Conservation (phyloP, 768 basidiomycete species). For the Leccinellum rugosiceps region DNA sequence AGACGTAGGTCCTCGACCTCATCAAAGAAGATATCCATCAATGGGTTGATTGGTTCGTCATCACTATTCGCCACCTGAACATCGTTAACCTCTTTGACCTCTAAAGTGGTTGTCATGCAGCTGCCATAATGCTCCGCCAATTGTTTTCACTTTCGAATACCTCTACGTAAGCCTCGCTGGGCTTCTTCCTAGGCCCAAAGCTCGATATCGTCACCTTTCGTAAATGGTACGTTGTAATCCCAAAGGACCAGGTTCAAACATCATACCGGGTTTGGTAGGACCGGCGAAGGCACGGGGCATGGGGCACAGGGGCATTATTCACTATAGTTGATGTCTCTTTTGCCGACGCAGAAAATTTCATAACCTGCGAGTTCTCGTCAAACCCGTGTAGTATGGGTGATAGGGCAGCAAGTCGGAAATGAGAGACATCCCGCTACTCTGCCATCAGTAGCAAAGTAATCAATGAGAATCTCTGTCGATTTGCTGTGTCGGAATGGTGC, state of each 20-base stretch:
- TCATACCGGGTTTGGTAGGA: constrained; percentile 20
- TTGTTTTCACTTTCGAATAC: constrained; percentile 72
- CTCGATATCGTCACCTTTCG: constrained; percentile 75
- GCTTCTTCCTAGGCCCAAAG: constrained; percentile 47
- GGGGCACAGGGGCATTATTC: constrained; percentile 60
- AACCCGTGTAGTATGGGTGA: constrained; percentile 96
- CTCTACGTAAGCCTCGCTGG: constrained; percentile 69
- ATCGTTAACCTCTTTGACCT: constrained; percentile 43
- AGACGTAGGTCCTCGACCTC: constrained; percentile 79
- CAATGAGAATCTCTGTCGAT: constrained; percentile 92
- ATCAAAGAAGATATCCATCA: constrained; percentile 90
- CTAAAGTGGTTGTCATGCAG: constrained; percentile 21
- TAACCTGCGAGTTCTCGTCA: constrained; percentile 97
- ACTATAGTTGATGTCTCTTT: constrained; percentile 77
- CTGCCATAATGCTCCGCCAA: not conserved
- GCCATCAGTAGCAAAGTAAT: constrained; percentile 93
- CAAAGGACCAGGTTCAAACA: constrained; percentile 10
- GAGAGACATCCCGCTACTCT: constrained; percentile 62
- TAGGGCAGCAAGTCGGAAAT: not conserved
- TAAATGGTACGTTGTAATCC: constrained; percentile 23
- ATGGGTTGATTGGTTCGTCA: constrained; percentile 74
- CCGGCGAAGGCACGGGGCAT: constrained; percentile 47
- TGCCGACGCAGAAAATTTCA: constrained; percentile 96
- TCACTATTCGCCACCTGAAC: constrained; percentile 55
- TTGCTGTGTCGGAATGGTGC: constrained; percentile 93